Percentiles rank a stretch among this genome's conserved stretches.
Evolutionary conservation across 2,329 filamentous ascomycete genomes (phyloP).

Genomic region (Dryadomyces sulphureus): DNA sequence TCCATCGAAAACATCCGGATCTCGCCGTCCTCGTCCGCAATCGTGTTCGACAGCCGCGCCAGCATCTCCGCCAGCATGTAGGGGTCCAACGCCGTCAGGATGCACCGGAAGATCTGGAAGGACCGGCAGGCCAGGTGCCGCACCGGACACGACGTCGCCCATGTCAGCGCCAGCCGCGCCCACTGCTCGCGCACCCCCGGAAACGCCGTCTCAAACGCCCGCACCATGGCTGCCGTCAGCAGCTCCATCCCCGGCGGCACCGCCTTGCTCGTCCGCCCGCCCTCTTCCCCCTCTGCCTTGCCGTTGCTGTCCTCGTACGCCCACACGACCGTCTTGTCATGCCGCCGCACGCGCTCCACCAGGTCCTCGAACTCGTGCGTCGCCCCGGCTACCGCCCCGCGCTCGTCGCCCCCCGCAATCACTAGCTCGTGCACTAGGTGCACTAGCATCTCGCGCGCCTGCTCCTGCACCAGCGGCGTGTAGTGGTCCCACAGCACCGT

Average conservation of each 20-base stretch:
- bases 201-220: slow-evolving; percentile 72
- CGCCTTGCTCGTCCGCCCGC: slow-evolving; percentile 62
- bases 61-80: slow-evolving; percentile 96
- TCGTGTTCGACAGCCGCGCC: slow-evolving; percentile 84
- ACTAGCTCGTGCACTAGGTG: slow-evolving; percentile 94
- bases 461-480: slow-evolving; percentile 84
- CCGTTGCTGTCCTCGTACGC: slow-evolving; percentile 85
- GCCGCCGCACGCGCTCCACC: slow-evolving; percentile 71
- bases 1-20: slow-evolving; percentile 98
- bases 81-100: slow-evolving; percentile 79
- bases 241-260: slow-evolving; percentile 80
- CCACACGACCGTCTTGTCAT: slow-evolving; percentile 80
- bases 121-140: slow-evolving; percentile 90
- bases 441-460: slow-evolving; percentile 93
- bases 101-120: slow-evolving; percentile 93
- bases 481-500: slow-evolving; percentile 97
- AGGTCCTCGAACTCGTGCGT: slow-evolving; percentile 53
- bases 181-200: slow-evolving; percentile 81
- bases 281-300: too few species aligned
- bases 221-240: slow-evolving; percentile 67
- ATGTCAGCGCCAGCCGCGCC: slow-evolving; percentile 78
- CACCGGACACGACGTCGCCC: slow-evolving; percentile 95
- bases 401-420: slow-evolving; percentile 59
- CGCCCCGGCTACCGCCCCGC: slow-evolving; percentile 11
- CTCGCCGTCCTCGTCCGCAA: slow-evolving; percentile 85